A percentile compares a stretch with the other conserved stretches of the same genome.
Evolutionary conservation across 2,329 filamentous ascomycete genomes (phyloP).

Genomic region (Myriosclerotinia curreyana): DNA sequence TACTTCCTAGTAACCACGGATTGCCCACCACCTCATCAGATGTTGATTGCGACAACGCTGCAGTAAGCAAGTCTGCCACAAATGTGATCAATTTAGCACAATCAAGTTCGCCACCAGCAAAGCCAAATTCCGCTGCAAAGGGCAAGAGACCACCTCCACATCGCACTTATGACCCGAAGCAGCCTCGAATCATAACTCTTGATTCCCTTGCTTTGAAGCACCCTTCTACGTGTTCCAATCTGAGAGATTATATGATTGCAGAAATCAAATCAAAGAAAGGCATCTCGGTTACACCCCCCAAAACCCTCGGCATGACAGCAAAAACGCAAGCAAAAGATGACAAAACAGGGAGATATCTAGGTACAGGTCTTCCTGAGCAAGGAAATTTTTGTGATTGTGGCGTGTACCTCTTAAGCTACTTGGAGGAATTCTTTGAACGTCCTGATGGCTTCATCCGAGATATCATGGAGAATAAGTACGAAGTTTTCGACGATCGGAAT

Average conservation of each 20-base stretch:
- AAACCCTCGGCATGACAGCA: conserved; percentile 59
- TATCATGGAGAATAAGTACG: conserved; percentile 58
- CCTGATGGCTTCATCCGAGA: conserved; percentile 68
- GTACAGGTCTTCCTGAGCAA: conserved; percentile 67
- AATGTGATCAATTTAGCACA: conserved; percentile 12
- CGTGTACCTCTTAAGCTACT: conserved; percentile 78
- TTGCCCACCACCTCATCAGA: not conserved
- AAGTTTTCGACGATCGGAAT: conserved; percentile 52
- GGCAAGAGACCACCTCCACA: conserved; percentile 34
- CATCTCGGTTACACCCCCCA: conserved; percentile 37
- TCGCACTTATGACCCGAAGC: conserved; percentile 48
- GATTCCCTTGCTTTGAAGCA: conserved; percentile 76
- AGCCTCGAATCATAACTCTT: conserved; percentile 76
- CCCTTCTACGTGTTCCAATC: conserved; percentile 57
- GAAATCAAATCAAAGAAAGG: conserved; percentile 65
- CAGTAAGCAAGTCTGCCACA: not conserved
- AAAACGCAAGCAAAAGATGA: conserved; percentile 40
- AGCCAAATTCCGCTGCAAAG: conserved; percentile 35
- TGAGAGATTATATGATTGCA: conserved; percentile 73
- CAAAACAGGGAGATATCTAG: not conserved
- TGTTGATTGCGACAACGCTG: not conserved
- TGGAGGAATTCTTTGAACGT: conserved; percentile 74
- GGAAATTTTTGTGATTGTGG: conserved; percentile 87
- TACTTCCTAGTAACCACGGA: not conserved
- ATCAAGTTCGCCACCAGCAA: conserved; percentile 3